Base-by-base conservation (phyloP, 2,329 filamentous ascomycete genomes). In the Parastagonospora nodorum region DNA sequence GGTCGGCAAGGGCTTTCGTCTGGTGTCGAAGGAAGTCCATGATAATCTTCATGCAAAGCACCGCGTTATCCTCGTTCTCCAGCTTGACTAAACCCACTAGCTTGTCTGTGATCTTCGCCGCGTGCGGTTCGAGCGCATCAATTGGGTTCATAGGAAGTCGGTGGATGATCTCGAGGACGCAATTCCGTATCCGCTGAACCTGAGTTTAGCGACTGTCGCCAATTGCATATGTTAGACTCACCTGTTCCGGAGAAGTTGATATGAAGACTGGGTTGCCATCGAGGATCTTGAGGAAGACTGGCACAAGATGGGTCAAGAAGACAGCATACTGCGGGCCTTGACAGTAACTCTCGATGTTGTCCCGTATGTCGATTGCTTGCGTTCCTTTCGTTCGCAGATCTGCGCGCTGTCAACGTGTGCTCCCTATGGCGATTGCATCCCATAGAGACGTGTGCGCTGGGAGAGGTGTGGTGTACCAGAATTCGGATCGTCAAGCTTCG, bases 21-120 rank as follows among this genome's bases (percentile, higher is more conserved):
- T 97, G 93, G 69, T 96, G 91, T 42, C 94, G 87, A 82, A 96
- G 91, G 58, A 97, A 88, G 70, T 99, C 94, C 79, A 96, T 97
- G 44, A 96, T 91, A 11, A 93, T 96, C 80, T 99, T 99, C 77
- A 99, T 91, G 72, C 93, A 97, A 56, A 99, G 79, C n/a, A 95
- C 91, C 2, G 93, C 94, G 80, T 99, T 99, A 57, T 99, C 94
- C 76, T 99, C 94, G 66, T 99, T 99, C 75, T 99, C 94, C 36
- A 86, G 88, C 61, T 88, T 87, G 52, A 97, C 92, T 51, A 99
- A 79, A 47, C 85, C 84, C 86, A 97, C 93, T 57, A 97, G 82
- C 60, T 96, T 82, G 69, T 97, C 92, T 52, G 97, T 90, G 53
- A 96, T 87, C 69, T 95, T 90, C 58, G 87, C 84, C 33, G 93